Conservation (phyloP, 345 rosid species). For the Eucalyptus virginea region DNA sequence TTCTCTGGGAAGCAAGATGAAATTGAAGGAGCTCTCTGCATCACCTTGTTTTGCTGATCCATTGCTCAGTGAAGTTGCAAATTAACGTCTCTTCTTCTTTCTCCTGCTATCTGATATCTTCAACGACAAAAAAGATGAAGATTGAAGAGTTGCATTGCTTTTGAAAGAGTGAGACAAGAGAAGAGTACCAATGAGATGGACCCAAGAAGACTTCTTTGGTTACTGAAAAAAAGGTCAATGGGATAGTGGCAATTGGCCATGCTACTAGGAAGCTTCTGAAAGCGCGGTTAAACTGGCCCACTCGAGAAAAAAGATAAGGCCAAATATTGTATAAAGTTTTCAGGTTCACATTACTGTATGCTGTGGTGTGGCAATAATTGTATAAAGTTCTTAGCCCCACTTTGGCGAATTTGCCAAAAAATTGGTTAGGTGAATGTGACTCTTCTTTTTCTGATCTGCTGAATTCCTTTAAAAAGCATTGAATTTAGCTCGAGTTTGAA, state of each 20-base stretch:
- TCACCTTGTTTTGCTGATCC: not conserved
- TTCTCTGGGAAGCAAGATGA: not conserved
- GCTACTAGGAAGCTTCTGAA: not conserved
- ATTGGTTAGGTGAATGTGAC: not conserved
- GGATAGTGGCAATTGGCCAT: not conserved
- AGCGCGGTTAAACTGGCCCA: not conserved
- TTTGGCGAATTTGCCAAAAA: not conserved
- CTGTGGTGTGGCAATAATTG: not conserved
- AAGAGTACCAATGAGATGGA: not conserved
- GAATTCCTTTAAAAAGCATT: not conserved
- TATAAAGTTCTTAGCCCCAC: not conserved
- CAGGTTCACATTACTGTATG: not conserved
- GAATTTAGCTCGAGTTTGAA: not conserved
- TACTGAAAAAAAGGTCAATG: not conserved
- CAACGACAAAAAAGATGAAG: not conserved
- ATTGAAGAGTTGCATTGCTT: not conserved
- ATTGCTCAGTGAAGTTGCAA: not conserved
- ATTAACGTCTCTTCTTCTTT: not conserved
- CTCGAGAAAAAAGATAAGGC: not conserved
- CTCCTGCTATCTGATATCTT: not conserved
- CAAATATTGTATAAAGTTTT: not conserved
- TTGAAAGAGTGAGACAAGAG: not conserved
- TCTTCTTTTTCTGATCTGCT: not conserved
- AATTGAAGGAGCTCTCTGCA: not conserved
- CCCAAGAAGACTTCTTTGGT: not conserved